Evolutionary conservation across 2,329 filamentous ascomycete genomes (phyloP).

Genomic region (Beauveria medogensis): DNA sequence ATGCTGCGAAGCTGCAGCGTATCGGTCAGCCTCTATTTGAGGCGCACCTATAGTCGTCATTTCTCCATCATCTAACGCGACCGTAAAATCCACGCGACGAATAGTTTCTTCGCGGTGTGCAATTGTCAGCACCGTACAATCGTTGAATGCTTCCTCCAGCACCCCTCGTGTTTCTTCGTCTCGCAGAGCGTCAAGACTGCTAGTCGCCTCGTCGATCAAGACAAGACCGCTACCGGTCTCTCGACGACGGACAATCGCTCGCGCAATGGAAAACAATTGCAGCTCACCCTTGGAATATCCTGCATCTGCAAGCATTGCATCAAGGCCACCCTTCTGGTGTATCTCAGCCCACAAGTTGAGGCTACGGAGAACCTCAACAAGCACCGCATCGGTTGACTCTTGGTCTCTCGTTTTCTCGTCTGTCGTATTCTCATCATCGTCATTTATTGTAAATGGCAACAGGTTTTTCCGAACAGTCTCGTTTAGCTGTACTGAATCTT

Average conservation of each 20-base stretch:
- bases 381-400: not conserved
- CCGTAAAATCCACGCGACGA: not conserved
- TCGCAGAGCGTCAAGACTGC: not conserved
- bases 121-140: not conserved
- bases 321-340: not conserved
- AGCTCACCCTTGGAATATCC: not conserved
- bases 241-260: not conserved
- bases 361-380: not conserved
- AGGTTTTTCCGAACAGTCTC: conserved; percentile 37
- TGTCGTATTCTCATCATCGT: not conserved
- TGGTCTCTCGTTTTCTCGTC: not conserved
- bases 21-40: not conserved
- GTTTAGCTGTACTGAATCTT: conserved; percentile 36
- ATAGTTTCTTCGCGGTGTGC: not conserved
- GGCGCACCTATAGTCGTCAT: not conserved
- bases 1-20: not conserved
- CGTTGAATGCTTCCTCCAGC: not conserved
- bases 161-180: not conserved
- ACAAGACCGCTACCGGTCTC: not conserved
- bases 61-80: not conserved
- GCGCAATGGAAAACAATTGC: not conserved
- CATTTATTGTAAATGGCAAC: not conserved
- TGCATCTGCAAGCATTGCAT: not conserved
- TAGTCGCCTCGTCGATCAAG: conserved; percentile 2
- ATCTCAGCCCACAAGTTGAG: not conserved